These are phyloP conservation scores for Pseudogymnoascus sp. DNA, from an alignment of 2,329 filamentous ascomycete genomes.

Conservation along the genomic window DNA sequence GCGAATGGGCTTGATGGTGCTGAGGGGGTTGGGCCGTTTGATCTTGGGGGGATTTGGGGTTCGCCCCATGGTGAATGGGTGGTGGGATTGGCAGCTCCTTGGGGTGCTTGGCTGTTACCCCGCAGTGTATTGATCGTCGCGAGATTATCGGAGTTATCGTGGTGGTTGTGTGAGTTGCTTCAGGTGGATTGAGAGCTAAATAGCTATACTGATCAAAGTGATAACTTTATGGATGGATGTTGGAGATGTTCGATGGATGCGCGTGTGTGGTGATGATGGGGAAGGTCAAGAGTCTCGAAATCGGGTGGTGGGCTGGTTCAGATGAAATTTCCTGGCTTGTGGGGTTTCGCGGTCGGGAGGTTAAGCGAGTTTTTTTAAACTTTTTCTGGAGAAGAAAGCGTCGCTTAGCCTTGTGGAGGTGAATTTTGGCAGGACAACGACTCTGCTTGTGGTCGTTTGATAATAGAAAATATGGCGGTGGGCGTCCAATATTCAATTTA, in stretches of 20 bases:
- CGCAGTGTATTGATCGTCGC: background rate
- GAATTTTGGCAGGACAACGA: background rate
- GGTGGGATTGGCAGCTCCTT: background rate
- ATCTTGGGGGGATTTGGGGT: constrained; percentile 11
- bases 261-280: background rate
- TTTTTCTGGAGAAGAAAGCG: background rate
- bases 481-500: background rate
- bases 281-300: background rate
- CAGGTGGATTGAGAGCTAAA: background rate
- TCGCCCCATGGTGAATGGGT: background rate
- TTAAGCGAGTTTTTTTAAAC: background rate
- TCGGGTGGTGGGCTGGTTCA: constrained; percentile 7
- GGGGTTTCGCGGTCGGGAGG: constrained; percentile 3
- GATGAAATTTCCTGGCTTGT: constrained; percentile 7
- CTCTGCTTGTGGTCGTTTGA: background rate
- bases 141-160: background rate
- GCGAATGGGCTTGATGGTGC: constrained; percentile 17
- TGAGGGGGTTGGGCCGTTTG: constrained; percentile 17
- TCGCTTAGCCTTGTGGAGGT: background rate
- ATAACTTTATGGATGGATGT: constrained; percentile 4
- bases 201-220: background rate
- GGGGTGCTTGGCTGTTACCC: background rate
- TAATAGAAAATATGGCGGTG: background rate
- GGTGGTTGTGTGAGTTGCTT: background rate
- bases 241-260: background rate